Base-by-base conservation (phyloP, 169 alveolate genomes). In the Eimeria falciformis region DNA sequence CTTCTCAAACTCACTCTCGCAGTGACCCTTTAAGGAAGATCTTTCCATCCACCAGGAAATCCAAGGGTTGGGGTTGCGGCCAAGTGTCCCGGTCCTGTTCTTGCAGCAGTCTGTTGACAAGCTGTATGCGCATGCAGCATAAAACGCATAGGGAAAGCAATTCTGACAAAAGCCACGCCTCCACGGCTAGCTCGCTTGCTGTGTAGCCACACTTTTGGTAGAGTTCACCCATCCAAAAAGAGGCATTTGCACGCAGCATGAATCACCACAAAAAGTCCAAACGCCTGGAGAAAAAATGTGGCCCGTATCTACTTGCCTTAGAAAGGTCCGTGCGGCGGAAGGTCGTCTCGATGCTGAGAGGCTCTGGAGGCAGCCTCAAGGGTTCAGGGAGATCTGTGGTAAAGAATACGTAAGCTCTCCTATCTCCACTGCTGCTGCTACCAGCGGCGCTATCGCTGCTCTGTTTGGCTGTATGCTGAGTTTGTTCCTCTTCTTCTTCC, bases 21-120 rank as follows among this genome's bases (percentile, higher is more conserved):
- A 84, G 83, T n/a, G 91, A 84, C 21, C 55, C 47, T n/a, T 50
- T 47, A 9, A 84, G 83, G 17, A 84, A 62, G 58, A 14, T 25
- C 55, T 84, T 40, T 18, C 50, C 45, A 50, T 84, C 91, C 5
- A 84, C 83, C n/a, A 55, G 58, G 58, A 84, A 84, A 50, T 84
- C 91, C 68, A 84, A 45, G 17, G 91, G 91, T 83, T 84, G 91
- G 46, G 73, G 71, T 23, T 18, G 33, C 17, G 73, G 68, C 81
- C 84, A 65, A 21, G 45, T 68, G 17, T 37, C 65, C 25, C 47
- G 68, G 37, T 84, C 71, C 33, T 84, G 33, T 33, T 33, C 78
- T 23, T 40, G 37, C 55, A 84, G 69, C 23, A 65, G 47, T 46
- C 45, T 37, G 18, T 84, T 62, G 23, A 84, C 84, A 55, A 84